Evolutionary conservation across 192 early-diverging fungal genomes (phyloP).

Genomic region (Paraglomus occultum): DNA sequence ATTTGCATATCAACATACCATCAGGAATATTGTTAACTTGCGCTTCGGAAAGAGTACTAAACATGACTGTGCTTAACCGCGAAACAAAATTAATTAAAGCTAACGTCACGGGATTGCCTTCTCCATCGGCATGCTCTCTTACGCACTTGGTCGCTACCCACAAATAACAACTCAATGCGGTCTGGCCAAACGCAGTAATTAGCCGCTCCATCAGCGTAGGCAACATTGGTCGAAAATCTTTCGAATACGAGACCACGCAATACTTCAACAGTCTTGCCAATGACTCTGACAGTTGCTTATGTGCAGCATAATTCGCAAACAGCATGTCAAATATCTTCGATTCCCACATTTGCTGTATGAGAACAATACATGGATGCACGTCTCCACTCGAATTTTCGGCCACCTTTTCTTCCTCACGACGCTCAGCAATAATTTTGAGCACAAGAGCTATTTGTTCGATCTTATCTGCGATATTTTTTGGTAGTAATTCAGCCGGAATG

Average conservation of each 20-base stretch:
- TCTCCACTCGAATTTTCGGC: constrained; percentile 34
- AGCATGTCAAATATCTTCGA: constrained; percentile 60
- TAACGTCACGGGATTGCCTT: constrained; percentile 48
- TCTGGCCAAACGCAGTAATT: constrained; percentile 66
- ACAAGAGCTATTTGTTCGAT: constrained; percentile 19
- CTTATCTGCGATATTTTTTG: constrained; percentile 36
- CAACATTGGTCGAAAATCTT: constrained; percentile 55
- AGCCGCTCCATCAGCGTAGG: constrained; percentile 58
- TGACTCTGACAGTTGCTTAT: constrained; percentile 47
- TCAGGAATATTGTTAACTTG: constrained; percentile 61
- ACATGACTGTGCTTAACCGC: constrained; percentile 62
- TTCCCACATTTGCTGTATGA: constrained; percentile 67
- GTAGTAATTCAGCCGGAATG: background rate
- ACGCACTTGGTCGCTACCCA: constrained; percentile 77
- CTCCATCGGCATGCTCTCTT: constrained; percentile 58
- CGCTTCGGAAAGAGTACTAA: constrained; percentile 46
- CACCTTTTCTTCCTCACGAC: background rate
- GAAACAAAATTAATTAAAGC: constrained; percentile 52
- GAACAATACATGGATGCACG: constrained; percentile 63
- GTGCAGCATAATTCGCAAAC: constrained; percentile 49
- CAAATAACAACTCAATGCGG: constrained; percentile 66
- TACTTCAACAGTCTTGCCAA: constrained; percentile 57
- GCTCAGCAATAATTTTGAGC: constrained; percentile 15
- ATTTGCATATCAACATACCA: constrained; percentile 52
- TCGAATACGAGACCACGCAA: constrained; percentile 55